Conservation (phyloP, 257 asterid genomes). For the Solanum paucissectum region DNA sequence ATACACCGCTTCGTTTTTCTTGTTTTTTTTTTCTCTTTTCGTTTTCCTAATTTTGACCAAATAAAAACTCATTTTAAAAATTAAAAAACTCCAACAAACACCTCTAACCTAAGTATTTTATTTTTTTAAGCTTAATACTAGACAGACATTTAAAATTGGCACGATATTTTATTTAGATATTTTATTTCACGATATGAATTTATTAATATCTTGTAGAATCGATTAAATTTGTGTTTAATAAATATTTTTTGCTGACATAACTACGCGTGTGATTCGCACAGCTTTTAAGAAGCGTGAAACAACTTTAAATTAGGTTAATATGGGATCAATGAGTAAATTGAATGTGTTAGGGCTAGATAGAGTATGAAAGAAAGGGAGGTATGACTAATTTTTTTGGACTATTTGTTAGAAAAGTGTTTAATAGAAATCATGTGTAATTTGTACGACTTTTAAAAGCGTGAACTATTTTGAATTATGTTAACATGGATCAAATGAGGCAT, state of each 20-base stretch:
- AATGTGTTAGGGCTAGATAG: neutral
- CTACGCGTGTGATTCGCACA: rapidly evolving
- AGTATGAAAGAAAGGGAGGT: neutral
- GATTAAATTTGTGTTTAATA: neutral
- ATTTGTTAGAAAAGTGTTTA: neutral
- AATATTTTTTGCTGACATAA: neutral
- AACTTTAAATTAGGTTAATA: neutral
- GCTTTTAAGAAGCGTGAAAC: neutral
- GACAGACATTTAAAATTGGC: neutral
- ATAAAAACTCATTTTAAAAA: neutral
- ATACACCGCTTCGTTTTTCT: neutral
- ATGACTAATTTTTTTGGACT: neutral
- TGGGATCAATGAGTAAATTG: neutral
- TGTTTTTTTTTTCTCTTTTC: neutral
- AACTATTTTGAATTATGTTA: neutral
- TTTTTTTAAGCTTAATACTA: too few species aligned
- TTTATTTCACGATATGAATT: rapidly evolving
- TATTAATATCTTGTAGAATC: neutral
- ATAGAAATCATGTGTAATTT: rapidly evolving
- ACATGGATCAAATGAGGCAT: neutral
- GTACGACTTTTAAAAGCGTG: neutral
- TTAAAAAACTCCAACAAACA: neutral
- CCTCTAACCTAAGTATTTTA: neutral
- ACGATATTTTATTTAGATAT: neutral
- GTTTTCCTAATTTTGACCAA: neutral